These are phyloP conservation scores for Plantago coronopus DNA, from an alignment of 305 asterid species.

Conservation along the genomic window DNA sequence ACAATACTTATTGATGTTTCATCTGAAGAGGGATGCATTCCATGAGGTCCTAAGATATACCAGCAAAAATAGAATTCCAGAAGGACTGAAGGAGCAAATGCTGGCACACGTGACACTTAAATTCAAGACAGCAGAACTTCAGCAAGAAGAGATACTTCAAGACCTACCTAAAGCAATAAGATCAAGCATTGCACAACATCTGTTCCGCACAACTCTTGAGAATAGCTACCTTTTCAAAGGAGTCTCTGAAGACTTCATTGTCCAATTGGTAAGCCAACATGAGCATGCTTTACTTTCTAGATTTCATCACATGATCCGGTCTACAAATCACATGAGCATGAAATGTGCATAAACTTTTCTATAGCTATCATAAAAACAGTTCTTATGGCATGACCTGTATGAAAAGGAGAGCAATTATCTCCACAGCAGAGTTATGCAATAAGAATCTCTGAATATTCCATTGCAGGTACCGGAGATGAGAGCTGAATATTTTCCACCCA, in stretches of 20 bases:
- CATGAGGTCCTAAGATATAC: slow-evolving; percentile 70
- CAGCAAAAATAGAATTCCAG: slow-evolving; percentile 84
- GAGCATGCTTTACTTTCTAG: not conserved
- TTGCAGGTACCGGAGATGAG: slow-evolving; percentile 86
- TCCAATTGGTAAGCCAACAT: slow-evolving; percentile 61
- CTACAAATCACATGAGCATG: slow-evolving; percentile 1
- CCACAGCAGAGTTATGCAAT: too few relatives aligned
- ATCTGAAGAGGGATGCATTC: slow-evolving; percentile 70
- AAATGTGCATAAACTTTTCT: slow-evolving; percentile 5
- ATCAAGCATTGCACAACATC: slow-evolving; percentile 79
- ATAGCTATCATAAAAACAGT: not conserved
- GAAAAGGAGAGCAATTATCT: not conserved
- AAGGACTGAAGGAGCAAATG: slow-evolving; percentile 78
- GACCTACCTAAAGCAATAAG: slow-evolving; percentile 88
- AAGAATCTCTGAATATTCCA: not conserved
- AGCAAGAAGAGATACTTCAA: slow-evolving; percentile 81
- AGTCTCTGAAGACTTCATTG: slow-evolving; percentile 65
- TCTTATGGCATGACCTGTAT: not conserved
- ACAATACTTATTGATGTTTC: slow-evolving; percentile 2
- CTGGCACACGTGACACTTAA: slow-evolving; percentile 76
- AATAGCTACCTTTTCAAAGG: slow-evolving; percentile 80
- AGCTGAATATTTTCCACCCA: slow-evolving; percentile 94
- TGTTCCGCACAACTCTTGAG: slow-evolving; percentile 59
- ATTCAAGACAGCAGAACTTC: slow-evolving; percentile 86
- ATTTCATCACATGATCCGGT: slow-evolving; percentile 13